Percentiles rank a stretch among this genome's conserved stretches.
Conservation (phyloP, 1,139 yeast genomes). For the Zhuliangozyma parablackwelliae region DNA sequence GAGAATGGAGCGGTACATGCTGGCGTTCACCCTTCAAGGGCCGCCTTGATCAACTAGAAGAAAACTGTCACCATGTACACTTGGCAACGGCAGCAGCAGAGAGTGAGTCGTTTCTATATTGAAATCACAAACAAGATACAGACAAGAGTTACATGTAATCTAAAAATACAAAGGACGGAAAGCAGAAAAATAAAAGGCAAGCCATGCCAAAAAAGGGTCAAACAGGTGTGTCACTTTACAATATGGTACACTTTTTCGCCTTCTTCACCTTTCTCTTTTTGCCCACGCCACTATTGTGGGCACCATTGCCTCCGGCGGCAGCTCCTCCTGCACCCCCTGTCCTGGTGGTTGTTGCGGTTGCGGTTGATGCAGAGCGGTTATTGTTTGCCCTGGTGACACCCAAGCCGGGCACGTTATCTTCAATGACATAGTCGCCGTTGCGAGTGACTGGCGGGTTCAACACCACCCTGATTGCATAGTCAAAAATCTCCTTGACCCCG, state of each 20-base stretch:
- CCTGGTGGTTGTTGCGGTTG: not conserved
- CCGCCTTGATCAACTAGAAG: conserved; percentile 34
- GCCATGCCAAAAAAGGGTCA: too few relatives aligned
- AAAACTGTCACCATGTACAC: too few relatives aligned
- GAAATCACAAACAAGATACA: too few relatives aligned
- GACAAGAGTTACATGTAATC: too few relatives aligned
- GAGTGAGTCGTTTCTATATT: too few relatives aligned
- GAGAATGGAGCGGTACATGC: conserved; percentile 18
- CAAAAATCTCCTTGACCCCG: conserved; percentile 81
- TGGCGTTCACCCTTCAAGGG: conserved; percentile 60
- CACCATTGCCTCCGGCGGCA: not conserved
- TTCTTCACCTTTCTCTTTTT: conserved; percentile 36
- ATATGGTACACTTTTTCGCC: conserved; percentile 47
- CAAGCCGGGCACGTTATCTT: conserved; percentile 4
- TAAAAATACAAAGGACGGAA: too few relatives aligned
- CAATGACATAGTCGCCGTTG: conserved; percentile 5
- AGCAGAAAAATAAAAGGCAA: too few relatives aligned
- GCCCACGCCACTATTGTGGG: conserved; percentile 1
- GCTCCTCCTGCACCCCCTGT: conserved; percentile 1
- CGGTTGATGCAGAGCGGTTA: too few relatives aligned
- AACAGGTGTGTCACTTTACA: too few relatives aligned
- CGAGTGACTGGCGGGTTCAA: conserved; percentile 47
- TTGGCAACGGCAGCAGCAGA: too few relatives aligned
- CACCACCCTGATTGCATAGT: conserved; percentile 71
- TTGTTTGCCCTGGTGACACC: conserved; percentile 2